Evolutionary conservation across 2,329 filamentous ascomycete species (phyloP), one percentile per base, ranked within the genome.

Genomic region (Colletotrichum musicola): DNA sequence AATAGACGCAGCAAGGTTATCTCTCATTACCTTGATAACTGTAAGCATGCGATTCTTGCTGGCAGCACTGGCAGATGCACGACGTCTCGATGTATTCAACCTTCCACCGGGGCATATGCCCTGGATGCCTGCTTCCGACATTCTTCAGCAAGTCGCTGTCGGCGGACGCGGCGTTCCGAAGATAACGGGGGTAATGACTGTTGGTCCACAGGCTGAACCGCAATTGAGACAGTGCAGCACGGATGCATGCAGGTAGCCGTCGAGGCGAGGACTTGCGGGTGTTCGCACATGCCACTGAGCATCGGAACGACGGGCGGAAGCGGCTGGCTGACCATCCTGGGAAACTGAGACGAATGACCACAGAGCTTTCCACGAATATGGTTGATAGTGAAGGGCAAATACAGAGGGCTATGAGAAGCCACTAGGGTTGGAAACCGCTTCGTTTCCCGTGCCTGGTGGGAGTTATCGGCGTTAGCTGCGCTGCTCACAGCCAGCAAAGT

Each of bases 81-180:
- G 71, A 49, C 0, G 64, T 72, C 65, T 78, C 76, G 20, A 79
- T 75, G 49, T 78, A 79, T 64, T 76, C 77, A 61, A 74, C 78
- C 64, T 80, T 79, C 13, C 77, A 69, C 4, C 74, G 61, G 77
- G 80, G 75, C 72, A 61, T 77, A 80, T 73, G 77, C 78, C 71
- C 74, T 68, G 1, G 69, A 72, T 7, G 78, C 77, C 47, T 77
- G 71, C 67, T 79, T 78, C 14, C 78, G 75, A 66, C 78, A 73
- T 65, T 76, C 75, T 27, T 78, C 77, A 53, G 77, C 72, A 54
- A 79, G 75, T 20, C 74, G 68, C 25, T 74, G 71, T 18, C 73
- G 71, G 42, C 71, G 67, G 4, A 59, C 27, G n/a, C 56, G 56
- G 42, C 56, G 42, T 6, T 42, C 44, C 10, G 42, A 49, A 0